These are phyloP conservation scores for Penicillium flavigenum DNA, from an alignment of 495 filamentous ascomycete species.

Conservation along the genomic window DNA sequence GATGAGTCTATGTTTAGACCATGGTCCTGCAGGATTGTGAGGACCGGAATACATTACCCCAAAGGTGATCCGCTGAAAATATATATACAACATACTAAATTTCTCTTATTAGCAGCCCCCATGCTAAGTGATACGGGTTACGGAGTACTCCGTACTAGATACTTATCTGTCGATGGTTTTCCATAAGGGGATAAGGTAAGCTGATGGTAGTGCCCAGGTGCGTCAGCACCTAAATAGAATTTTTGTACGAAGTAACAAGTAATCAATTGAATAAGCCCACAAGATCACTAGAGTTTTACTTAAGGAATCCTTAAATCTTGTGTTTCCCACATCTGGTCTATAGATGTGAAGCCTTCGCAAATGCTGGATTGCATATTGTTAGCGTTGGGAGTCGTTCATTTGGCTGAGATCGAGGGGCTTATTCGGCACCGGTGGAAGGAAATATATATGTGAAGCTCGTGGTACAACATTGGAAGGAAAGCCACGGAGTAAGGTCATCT, in stretches of 20 bases:
- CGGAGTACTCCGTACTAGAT: not conserved
- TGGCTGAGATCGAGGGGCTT: slow-evolving; percentile 1
- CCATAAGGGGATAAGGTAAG: not conserved
- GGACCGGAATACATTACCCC: not conserved
- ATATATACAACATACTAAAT: not conserved
- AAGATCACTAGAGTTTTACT: not conserved
- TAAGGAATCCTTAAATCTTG: no score
- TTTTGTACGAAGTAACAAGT: not conserved
- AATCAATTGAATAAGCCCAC: not conserved
- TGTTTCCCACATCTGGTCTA: not conserved
- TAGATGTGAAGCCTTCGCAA: not conserved
- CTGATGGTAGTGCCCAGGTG: not conserved
- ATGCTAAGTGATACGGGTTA: not conserved
- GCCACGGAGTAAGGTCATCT: not conserved
- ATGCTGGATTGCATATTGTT: slow-evolving; percentile 5
- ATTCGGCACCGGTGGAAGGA: slow-evolving; percentile 6
- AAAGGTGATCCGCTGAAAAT: not conserved
- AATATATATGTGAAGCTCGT: not conserved
- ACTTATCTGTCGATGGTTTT: not conserved
- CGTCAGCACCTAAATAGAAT: not conserved
- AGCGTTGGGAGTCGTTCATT: not conserved
- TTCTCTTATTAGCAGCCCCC: not conserved
- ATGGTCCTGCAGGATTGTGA: not conserved
- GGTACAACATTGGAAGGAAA: not conserved
- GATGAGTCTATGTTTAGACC: slow-evolving; percentile 4